These are phyloP conservation scores for Gilbertella persicaria DNA, from an alignment of 371 early-diverging fungal genomes.

Conservation along the genomic window DNA sequence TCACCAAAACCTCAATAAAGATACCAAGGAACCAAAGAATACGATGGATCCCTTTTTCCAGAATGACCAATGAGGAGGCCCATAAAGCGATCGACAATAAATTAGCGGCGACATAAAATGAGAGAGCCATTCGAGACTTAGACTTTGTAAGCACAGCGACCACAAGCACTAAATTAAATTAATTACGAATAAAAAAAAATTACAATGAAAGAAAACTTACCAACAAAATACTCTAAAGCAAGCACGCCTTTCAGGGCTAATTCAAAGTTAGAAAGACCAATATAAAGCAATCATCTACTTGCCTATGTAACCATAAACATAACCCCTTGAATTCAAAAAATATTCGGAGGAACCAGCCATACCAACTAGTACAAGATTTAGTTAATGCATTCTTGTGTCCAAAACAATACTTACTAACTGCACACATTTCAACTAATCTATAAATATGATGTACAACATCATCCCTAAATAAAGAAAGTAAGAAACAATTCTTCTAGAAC, in stretches of 20 bases:
- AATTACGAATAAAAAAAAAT: background rate
- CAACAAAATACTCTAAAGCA: slow-evolving; percentile 56
- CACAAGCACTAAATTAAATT: slow-evolving; percentile 42
- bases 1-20: slow-evolving; percentile 49
- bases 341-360: slow-evolving; percentile 53
- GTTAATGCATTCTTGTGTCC: background rate
- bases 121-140: slow-evolving; percentile 41
- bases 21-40: slow-evolving; percentile 57
- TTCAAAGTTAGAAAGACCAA: background rate
- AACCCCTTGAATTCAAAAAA: slow-evolving; percentile 47
- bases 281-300: slow-evolving; percentile 14
- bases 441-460: slow-evolving; percentile 56
- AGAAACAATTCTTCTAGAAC: background rate
- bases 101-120: slow-evolving; percentile 50
- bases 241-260: slow-evolving; percentile 50
- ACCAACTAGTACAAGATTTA: slow-evolving; percentile 29
- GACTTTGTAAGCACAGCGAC: slow-evolving; percentile 48
- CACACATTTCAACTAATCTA: slow-evolving; percentile 54
- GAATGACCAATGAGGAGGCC: slow-evolving; percentile 47
- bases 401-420: slow-evolving; percentile 38
- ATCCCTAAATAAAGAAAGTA: slow-evolving; percentile 29
- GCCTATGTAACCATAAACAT: slow-evolving; percentile 53
- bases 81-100: slow-evolving; percentile 54
- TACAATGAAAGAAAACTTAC: slow-evolving; percentile 26
- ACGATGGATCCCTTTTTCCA: slow-evolving; percentile 45